Percentiles rank a stretch among this genome's conserved stretches.
These are phyloP conservation scores for Podila epicladia DNA, from an alignment of 192 early-diverging fungal species.

Conservation along the genomic window DNA sequence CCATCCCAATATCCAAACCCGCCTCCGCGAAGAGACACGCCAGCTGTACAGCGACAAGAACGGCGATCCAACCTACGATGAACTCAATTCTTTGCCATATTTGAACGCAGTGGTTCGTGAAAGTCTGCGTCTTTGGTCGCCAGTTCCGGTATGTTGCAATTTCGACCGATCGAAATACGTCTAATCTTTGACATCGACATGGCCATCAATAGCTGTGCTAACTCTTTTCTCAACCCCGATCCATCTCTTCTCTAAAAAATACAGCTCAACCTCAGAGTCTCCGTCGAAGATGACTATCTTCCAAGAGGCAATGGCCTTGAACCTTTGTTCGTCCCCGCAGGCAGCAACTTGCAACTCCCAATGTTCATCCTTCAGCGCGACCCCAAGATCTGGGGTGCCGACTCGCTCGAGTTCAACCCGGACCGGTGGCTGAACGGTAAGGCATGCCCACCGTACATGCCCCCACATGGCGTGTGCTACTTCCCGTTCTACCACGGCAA, in stretches of 20 bases:
- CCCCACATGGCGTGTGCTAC: slow-evolving; percentile 44
- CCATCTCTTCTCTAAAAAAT: not conserved
- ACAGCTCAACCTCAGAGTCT: slow-evolving; percentile 35
- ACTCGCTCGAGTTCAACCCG: slow-evolving; percentile 53
- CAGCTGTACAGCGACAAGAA: slow-evolving; percentile 22
- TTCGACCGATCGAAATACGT: not conserved
- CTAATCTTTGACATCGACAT: not conserved
- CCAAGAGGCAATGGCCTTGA: slow-evolving; percentile 53
- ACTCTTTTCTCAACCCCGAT: slow-evolving; percentile 16
- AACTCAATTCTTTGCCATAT: slow-evolving; percentile 54
- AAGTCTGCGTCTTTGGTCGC: slow-evolving; percentile 61
- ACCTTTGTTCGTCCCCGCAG: slow-evolving; percentile 39
- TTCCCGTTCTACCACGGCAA: slow-evolving; percentile 62
- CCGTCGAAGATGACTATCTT: slow-evolving; percentile 37
- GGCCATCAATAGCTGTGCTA: not conserved
- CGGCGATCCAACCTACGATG: slow-evolving; percentile 50
- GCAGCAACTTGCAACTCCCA: slow-evolving; percentile 48
- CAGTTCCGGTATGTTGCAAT: slow-evolving; percentile 52
- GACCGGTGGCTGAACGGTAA: slow-evolving; percentile 49
- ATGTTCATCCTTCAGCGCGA: slow-evolving; percentile 57
- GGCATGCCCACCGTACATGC: slow-evolving; percentile 28
- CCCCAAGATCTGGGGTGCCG: slow-evolving; percentile 45
- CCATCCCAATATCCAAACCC: slow-evolving; percentile 52
- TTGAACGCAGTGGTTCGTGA: slow-evolving; percentile 63
- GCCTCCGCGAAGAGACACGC: slow-evolving; percentile 50